A percentile compares a stretch with the other conserved stretches of the same genome.
Conservation (phyloP, 495 filamentous ascomycete species). For the Lasiosphaeria miniovina region DNA sequence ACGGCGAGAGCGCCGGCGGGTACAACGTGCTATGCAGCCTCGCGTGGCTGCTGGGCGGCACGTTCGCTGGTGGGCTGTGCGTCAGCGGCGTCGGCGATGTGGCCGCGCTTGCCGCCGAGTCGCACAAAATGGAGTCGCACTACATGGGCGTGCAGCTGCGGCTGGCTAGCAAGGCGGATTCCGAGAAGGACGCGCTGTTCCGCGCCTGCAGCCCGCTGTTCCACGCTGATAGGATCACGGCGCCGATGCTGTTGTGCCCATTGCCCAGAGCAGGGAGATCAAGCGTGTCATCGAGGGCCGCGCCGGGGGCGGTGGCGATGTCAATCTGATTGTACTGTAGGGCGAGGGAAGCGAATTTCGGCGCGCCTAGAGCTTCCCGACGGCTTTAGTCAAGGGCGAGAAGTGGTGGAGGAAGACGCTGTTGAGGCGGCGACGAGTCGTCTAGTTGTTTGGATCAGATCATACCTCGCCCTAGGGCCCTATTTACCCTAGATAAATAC, state of each 20-base stretch:
- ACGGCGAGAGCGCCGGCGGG: slow-evolving; percentile 47
- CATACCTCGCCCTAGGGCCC: too few relatives aligned
- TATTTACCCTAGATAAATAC: too few relatives aligned
- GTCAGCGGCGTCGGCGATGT: slow-evolving; percentile 48
- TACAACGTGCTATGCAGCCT: slow-evolving; percentile 47
- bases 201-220: slow-evolving; percentile 42
- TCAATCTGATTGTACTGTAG: slow-evolving; percentile 43
- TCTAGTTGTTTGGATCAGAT: too few relatives aligned
- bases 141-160: slow-evolving; percentile 44
- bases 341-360: slow-evolving; percentile 48
- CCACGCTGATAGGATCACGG: slow-evolving; percentile 46
- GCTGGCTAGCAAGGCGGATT: slow-evolving; percentile 22
- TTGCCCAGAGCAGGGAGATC: slow-evolving; percentile 47
- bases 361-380: slow-evolving; percentile 25
- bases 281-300: slow-evolving; percentile 29
- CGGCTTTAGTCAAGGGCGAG: slow-evolving; percentile 31
- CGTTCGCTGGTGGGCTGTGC: slow-evolving; percentile 40
- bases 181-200: slow-evolving; percentile 39
- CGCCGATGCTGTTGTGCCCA: slow-evolving; percentile 48
- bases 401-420: slow-evolving; percentile 47
- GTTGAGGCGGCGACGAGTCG: slow-evolving; percentile 53
- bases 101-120: slow-evolving; percentile 36
- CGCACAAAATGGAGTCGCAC: slow-evolving; percentile 52
- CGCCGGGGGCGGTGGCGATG: slow-evolving; percentile 33
- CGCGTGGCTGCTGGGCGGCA: slow-evolving; percentile 23